phyloP scores from a whole-genome alignment of 169 alveolate genomes.

The Plasmodium billcollinsi region DNA sequence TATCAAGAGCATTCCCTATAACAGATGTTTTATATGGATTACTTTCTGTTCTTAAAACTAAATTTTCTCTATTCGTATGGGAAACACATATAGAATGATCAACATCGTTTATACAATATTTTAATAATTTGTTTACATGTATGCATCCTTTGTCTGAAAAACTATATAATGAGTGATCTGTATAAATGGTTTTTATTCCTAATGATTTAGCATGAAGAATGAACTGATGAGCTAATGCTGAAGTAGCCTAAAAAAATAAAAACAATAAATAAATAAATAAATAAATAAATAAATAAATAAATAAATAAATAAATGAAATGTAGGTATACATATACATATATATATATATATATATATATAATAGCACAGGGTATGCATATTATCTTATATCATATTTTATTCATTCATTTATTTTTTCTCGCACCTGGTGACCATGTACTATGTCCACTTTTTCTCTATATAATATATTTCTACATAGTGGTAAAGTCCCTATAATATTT shows the following conservation, averaged over 20 bases:
- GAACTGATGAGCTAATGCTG: conserved; percentile 75
- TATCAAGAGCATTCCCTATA: conserved; percentile 91
- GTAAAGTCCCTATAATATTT: conserved; percentile 78
- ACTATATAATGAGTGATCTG: conserved; percentile 99
- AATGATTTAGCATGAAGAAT: conserved; percentile 72
- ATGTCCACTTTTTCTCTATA: conserved; percentile 97
- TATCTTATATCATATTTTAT: no score
- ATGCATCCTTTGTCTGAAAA: conserved; percentile 96
- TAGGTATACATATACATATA: neutral
- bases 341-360: conserved; percentile 2
- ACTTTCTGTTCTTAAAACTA: conserved; percentile 94
- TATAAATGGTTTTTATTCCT: conserved; percentile 93
- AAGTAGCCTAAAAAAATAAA: conserved; percentile 35
- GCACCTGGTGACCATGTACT: conserved; percentile 89
- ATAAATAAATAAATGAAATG: neutral
- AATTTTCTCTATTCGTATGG: conserved; percentile 96
- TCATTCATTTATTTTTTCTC: neutral
- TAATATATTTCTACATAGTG: conserved; percentile 92
- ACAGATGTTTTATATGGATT: conserved; percentile 94
- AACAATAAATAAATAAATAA: neutral
- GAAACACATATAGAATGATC: conserved; percentile 97
- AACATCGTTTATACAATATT: conserved; percentile 73
- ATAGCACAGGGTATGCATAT: no score
- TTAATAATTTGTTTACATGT: conserved; percentile 93
- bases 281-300: neutral